Base-by-base conservation (phyloP, 73 alveolate genomes). In the Stentor coeruleus region DNA sequence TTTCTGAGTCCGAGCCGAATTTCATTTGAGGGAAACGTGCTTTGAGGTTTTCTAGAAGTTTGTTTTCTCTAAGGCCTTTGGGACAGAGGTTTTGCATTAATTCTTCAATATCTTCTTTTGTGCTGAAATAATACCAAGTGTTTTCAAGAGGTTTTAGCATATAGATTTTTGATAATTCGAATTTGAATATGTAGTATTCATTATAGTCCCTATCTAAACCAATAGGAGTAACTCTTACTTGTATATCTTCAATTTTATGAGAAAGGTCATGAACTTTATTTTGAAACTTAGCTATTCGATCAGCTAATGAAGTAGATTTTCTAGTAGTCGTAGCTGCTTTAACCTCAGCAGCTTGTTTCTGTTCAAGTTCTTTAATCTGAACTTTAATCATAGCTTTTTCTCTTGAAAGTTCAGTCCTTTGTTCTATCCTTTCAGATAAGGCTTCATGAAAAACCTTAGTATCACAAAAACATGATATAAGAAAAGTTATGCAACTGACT, bases 61-160 rank as follows among this genome's bases (percentile, higher is more conserved):
- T 89, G 28, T 81, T 85, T 82, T 89, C 95, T 89, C 88, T 85
- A n/a, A 75, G 59, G 15, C 95, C 95, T 58, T 89, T 89, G 77
- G 82, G 74, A 66, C 58, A 79, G 81, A 88, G 77, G 11, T 89
- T 80, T 15, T 85, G 85, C 37, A 77, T 38, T 6, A 89, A 57
- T 57, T 57, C 35, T 0, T 57, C 73, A 57, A 57, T n/a, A 31
- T 31, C 28, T 1, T 31, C 28, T 20, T n/a, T 20, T 31, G 35
- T n/a, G 28, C 35, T 57, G 28, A 20, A 57, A 31, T 31, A 20
- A 57, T 57, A 57, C 73, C 73, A 57, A 4, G 58, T 49, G 11
- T 80, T 72, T n/a, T 77, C 76, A 60, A 37, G 38, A 33, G 31
- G 6, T 38, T 58, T 39, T 0, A 39, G 55, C n/a, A 89, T 86